Evolutionary conservation across 108 stramenopile species (phyloP), one percentile per base, ranked within the genome.

Genomic region (Thalassiosira profunda): DNA sequence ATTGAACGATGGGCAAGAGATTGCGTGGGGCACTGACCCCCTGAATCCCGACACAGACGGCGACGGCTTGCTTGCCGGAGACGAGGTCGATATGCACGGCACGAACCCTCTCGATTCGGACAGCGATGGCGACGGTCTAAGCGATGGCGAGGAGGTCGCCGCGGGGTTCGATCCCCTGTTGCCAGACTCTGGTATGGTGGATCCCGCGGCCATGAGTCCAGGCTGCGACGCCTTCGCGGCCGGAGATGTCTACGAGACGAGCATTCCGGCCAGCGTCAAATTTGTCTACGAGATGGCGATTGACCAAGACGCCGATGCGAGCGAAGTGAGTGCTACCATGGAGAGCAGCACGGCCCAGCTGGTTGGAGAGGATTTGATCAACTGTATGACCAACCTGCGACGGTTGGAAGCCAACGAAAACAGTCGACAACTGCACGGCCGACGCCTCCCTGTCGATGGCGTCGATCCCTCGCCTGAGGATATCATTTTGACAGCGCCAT

Each of bases 231-330:
- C 37, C 2, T 66, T 47, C 40, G 34, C 51, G n/a, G 35, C 34
- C 30, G 36, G 42, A 18, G 12, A 40, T 8, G 24, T 53, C 9
- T 66, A 53, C 37, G 4, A 23, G 21, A 66, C 64, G 21, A 30
- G 5, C 9, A 38, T 66, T 14, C 11, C 36, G 5, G 64, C 64
- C 40, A 2, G 23, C 7, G 64, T 66, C 10, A 31, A 66, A 38
- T 66, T 66, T 29, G 20, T 36, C 29, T 66, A 66, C 37, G 64
- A 66, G 47, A 21, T 66, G 8, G 64, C 64, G 23, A 53, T 66
- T 14, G 25, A 53, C 30, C 36, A 14, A 15, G 51, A 12, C 30
- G 14, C 12, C 2, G 29, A 37, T 41, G 14, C 30, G 4, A 28
- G 42, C 11, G 25, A 53, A 25, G 49, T 66, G 24, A 41, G 15